phyloP scores from a whole-genome alignment of 148 eudicot genomes.

The Nepenthes gracilis region DNA sequence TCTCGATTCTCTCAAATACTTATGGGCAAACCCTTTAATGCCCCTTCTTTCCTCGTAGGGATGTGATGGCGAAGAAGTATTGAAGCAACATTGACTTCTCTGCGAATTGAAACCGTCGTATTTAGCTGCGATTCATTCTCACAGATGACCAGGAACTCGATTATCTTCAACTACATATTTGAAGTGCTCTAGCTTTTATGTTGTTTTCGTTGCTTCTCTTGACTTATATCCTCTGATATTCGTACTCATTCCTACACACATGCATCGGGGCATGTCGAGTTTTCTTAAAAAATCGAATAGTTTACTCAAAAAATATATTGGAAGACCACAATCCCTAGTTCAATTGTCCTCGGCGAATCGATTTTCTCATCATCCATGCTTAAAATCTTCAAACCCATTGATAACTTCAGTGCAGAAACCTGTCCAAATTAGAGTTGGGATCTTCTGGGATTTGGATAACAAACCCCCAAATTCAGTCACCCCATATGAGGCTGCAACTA shows the following conservation, averaged over 20 bases:
- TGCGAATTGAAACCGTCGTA: no score
- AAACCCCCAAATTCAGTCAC: constrained; percentile 62
- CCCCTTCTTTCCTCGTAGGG: no score
- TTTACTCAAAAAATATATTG: constrained; percentile 7
- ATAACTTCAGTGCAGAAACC: constrained; percentile 6
- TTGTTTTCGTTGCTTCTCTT: no score
- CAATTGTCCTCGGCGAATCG: constrained; percentile 6
- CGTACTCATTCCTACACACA: neutral
- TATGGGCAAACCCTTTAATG: no score
- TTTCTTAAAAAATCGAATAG: neutral
- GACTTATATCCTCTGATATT: no score
- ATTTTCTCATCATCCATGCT: constrained; percentile 14
- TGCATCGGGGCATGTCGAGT: constrained; percentile 4
- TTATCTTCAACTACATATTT: no score
- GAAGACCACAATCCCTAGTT: constrained; percentile 8
- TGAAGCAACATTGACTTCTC: no score
- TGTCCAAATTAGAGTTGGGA: constrained; percentile 34
- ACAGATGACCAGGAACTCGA: no score
- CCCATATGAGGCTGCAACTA: constrained; percentile 55
- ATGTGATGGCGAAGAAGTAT: no score
- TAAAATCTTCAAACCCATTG: constrained; percentile 4
- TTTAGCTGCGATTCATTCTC: no score
- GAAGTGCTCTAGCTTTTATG: no score
- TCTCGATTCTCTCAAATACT: no score
- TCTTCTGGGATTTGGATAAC: constrained; percentile 89